Evolutionary conservation across 2,329 filamentous ascomycete genomes (phyloP).

Genomic region (Cadophora malorum): DNA sequence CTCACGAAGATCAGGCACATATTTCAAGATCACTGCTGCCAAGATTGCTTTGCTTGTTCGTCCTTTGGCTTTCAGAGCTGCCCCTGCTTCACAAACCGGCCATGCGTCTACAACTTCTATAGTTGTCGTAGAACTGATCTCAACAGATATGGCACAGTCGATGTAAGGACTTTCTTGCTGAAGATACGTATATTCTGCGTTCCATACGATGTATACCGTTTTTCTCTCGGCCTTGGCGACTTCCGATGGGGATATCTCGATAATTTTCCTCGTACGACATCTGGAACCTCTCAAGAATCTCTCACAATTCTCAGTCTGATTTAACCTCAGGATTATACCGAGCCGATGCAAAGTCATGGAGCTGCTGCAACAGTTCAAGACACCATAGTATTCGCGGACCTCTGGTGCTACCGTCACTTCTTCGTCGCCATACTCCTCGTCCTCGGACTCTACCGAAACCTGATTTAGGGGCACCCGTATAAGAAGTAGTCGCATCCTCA

Average conservation of each 20-base stretch:
- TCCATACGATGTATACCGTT: not conserved
- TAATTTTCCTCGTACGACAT: not conserved
- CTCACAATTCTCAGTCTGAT: not conserved
- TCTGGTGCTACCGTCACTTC: not conserved
- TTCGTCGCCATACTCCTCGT: not conserved
- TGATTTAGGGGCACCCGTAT: not conserved
- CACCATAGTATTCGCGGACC: not conserved
- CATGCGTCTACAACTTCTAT: not conserved
- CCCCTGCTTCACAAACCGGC: not conserved
- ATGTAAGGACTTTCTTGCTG: constrained; percentile 1
- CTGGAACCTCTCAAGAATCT: not conserved
- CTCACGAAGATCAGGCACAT: not conserved
- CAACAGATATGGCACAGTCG: not conserved
- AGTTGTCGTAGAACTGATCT: not conserved
- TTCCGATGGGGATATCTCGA: not conserved
- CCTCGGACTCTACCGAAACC: not conserved
- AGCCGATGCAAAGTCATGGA: not conserved
- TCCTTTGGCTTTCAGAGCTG: not conserved
- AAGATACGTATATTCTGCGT: not conserved
- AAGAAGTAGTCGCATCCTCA: not conserved
- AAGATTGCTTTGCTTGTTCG: not conserved
- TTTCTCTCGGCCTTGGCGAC: not conserved
- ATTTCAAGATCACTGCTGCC: not conserved
- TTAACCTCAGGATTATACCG: not conserved
- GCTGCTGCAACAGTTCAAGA: not conserved